Conservation (phyloP, 2,329 filamentous ascomycete genomes). For the Alternaria alternata region DNA sequence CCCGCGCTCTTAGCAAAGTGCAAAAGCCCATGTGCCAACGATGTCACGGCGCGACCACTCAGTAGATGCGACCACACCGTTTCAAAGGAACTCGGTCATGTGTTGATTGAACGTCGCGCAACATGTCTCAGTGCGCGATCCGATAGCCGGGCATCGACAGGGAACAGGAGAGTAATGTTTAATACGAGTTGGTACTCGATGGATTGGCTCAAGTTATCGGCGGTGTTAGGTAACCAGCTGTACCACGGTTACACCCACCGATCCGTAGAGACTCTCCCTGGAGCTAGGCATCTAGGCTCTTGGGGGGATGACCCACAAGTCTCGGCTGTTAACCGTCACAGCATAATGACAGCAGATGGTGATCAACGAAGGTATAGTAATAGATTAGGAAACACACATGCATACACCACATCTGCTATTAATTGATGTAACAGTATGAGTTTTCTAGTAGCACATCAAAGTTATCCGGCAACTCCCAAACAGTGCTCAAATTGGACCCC, state of each 20-base stretch:
- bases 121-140: neutral
- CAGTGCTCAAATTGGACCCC: too few relatives aligned
- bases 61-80: slow-evolving; percentile 7
- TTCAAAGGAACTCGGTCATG: slow-evolving; percentile 13
- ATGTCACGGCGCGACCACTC: slow-evolving; percentile 18
- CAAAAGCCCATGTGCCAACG: slow-evolving; percentile 10
- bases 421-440: too few relatives aligned
- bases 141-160: neutral
- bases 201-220: slow-evolving; percentile 8
- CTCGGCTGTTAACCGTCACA: too few relatives aligned
- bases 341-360: too few relatives aligned
- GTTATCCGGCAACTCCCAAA: too few relatives aligned
- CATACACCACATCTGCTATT: too few relatives aligned
- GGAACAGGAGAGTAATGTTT: neutral
- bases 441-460: too few relatives aligned
- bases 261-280: neutral
- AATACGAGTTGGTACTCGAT: neutral
- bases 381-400: too few relatives aligned
- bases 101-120: slow-evolving; percentile 9
- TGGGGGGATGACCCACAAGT: too few relatives aligned
- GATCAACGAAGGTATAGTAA: too few relatives aligned
- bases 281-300: too few relatives aligned
- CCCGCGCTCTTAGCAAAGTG: neutral
- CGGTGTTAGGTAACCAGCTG: slow-evolving; percentile 18
- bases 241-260: neutral